phyloP scores from a whole-genome alignment of 257 asterid species.

The Anisodus acutangulus region DNA sequence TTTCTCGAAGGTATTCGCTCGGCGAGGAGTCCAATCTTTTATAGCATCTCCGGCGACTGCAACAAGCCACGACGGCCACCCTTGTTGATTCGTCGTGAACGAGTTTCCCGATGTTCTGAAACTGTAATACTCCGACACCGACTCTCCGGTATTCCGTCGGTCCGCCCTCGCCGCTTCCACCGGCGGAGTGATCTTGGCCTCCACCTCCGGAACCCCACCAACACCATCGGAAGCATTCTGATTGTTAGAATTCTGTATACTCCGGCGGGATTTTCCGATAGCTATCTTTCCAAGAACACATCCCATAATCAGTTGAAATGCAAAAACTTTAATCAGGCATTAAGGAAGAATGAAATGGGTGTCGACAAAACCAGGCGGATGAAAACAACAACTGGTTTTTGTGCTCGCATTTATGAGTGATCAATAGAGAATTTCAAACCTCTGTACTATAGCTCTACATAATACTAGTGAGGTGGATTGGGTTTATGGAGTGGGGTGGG shows the following conservation, averaged over 20 bases:
- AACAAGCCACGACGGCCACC: conserved; percentile 87
- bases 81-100: conserved; percentile 41
- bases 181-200: too few relatives aligned
- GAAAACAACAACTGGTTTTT: conserved; percentile 27
- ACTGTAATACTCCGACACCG: conserved; percentile 24
- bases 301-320: conserved; percentile 28
- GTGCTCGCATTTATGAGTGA: neutral
- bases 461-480: too few relatives aligned
- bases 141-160: conserved; percentile 1
- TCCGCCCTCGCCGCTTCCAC: neutral
- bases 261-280: neutral
- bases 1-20: conserved; percentile 85
- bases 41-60: conserved; percentile 80
- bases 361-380: conserved; percentile 22
- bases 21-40: conserved; percentile 84
- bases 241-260: neutral
- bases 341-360: neutral
- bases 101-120: neutral
- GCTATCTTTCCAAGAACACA: conserved; percentile 30
- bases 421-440: conserved; percentile 1
- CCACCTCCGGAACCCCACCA: neutral
- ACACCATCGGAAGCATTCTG: neutral
- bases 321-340: conserved; percentile 16
- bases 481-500: neutral
- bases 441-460: neutral